Evolutionary conservation across 257 asterid species (phyloP).

Genomic region (Solanum lycopersicoides): DNA sequence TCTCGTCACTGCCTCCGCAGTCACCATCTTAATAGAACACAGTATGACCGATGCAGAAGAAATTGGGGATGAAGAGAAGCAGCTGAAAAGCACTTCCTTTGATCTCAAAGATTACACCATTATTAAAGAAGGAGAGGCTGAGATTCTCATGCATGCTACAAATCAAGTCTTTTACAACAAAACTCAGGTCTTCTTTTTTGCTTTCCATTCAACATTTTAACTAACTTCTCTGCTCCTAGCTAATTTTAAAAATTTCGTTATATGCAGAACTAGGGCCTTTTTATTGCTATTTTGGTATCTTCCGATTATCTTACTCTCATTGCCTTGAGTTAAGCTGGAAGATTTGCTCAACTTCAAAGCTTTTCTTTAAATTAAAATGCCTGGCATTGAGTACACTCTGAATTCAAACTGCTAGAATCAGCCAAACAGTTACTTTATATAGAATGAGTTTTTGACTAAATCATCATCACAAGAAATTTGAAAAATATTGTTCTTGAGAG

Average conservation of each 20-base stretch:
- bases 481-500: neutral
- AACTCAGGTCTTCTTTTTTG: slow-evolving; percentile 52
- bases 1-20: neutral
- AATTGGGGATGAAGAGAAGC: neutral
- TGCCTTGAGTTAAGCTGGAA: neutral
- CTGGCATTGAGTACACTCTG: neutral
- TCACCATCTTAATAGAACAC: neutral
- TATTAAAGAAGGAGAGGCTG: slow-evolving; percentile 90
- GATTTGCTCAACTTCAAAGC: neutral
- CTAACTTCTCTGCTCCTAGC: neutral
- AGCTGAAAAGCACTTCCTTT: slow-evolving; percentile 22
- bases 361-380: neutral
- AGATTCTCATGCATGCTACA: slow-evolving; percentile 77
- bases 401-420: neutral
- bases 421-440: neutral
- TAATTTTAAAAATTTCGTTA: neutral
- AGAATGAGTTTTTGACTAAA: neutral
- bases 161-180: slow-evolving; percentile 85
- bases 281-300: neutral
- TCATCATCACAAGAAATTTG: neutral
- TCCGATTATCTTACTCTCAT: neutral
- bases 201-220: neutral
- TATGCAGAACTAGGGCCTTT: neutral
- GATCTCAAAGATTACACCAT: slow-evolving; percentile 53
- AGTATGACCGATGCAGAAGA: slow-evolving; percentile 17